phyloP scores from a whole-genome alignment of 2,329 filamentous ascomycete genomes.

The Lasiodiplodia theobromae region DNA sequence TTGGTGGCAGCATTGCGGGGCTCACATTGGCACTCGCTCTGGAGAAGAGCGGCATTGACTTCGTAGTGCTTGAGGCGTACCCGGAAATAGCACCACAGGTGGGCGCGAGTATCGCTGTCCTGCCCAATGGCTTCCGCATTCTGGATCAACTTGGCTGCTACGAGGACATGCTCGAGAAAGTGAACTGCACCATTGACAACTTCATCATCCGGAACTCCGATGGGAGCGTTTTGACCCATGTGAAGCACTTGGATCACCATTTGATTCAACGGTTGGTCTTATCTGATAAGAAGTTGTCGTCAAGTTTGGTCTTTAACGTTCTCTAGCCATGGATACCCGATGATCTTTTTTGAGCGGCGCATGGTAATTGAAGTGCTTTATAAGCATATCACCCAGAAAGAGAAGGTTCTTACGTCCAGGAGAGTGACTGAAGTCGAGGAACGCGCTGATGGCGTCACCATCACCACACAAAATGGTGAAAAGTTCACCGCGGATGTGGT shows the following conservation, averaged over 20 bases:
- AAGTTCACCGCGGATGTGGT: constrained; percentile 9
- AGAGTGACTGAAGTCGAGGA: background rate
- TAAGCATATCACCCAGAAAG: constrained; percentile 35
- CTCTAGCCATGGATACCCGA: constrained; percentile 30
- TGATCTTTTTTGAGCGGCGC: constrained; percentile 29
- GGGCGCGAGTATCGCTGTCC: constrained; percentile 35
- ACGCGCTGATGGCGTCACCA: background rate
- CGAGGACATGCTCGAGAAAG: constrained; percentile 4
- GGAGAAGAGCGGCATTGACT: constrained; percentile 22
- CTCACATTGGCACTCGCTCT: constrained; percentile 21
- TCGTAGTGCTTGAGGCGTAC: constrained; percentile 34
- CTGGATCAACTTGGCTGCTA: constrained; percentile 38
- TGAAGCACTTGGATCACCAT: constrained; percentile 6
- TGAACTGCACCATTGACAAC: constrained; percentile 6
- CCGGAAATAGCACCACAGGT: constrained; percentile 34
- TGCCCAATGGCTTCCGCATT: constrained; percentile 34
- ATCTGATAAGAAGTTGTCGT: background rate
- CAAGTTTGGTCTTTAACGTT: background rate
- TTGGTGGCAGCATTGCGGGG: constrained; percentile 28
- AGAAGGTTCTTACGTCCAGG: constrained; percentile 32
- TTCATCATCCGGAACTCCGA: constrained; percentile 5
- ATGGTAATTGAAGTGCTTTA: constrained; percentile 35
- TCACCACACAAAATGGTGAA: constrained; percentile 17
- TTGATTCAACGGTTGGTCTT: background rate
- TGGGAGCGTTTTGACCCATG: background rate